phyloP scores from a whole-genome alignment of 2,329 filamentous ascomycete species.

The Pseudocercospora cruenta region DNA sequence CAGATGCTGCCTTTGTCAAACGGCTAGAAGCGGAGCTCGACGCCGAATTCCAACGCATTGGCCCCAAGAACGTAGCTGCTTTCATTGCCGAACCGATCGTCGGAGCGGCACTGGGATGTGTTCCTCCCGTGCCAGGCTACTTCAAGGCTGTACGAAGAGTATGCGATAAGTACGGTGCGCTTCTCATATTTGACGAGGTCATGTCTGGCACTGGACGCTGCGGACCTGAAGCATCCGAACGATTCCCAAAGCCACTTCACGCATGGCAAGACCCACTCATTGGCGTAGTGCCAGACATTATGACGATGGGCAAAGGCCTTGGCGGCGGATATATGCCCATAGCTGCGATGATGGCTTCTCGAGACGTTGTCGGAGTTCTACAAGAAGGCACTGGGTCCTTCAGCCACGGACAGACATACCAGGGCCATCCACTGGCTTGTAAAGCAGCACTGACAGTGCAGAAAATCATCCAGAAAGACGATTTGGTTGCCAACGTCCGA shows the following conservation, averaged over 20 bases:
- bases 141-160: conserved; percentile 68
- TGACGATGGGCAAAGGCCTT: conserved; percentile 68
- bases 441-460: conserved; percentile 67
- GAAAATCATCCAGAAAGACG: conserved; percentile 59
- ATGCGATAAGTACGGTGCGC: conserved; percentile 70
- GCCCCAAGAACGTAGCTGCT: conserved; percentile 68
- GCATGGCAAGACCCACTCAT: conserved; percentile 62
- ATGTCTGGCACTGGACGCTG: conserved; percentile 70
- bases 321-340: conserved; percentile 66
- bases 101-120: conserved; percentile 70
- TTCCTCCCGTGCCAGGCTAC: conserved; percentile 69
- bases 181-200: conserved; percentile 79
- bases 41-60: conserved; percentile 65
- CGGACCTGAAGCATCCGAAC: conserved; percentile 46
- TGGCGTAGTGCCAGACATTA: conserved; percentile 63
- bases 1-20: conserved; percentile 61
- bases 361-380: conserved; percentile 55
- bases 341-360: conserved; percentile 61
- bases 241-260: conserved; percentile 51
- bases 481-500: conserved; percentile 62
- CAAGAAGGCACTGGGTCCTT: conserved; percentile 53
- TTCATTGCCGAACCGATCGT: conserved; percentile 76
- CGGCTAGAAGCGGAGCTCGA: conserved; percentile 69
- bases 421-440: conserved; percentile 63
- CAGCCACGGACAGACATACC: conserved; percentile 66